A percentile compares a stretch with the other conserved stretches of the same genome.
Evolutionary conservation across 257 asterid species (phyloP).

Genomic region (Nicotiana paniculata): DNA sequence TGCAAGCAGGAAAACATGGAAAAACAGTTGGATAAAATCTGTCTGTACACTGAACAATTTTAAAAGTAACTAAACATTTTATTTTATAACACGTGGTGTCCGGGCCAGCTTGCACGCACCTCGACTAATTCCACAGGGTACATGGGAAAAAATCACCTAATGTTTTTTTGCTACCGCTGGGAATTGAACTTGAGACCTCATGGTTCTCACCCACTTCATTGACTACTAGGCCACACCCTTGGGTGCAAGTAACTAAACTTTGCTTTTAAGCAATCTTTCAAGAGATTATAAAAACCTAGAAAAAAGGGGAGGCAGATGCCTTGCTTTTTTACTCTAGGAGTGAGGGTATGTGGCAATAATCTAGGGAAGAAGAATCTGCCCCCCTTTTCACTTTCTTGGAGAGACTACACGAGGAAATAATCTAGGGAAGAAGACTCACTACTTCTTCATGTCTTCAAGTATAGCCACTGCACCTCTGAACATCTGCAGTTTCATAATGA

Average conservation of each 20-base stretch:
- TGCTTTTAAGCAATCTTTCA: background rate
- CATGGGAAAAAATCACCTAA: too few species aligned
- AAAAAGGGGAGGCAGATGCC: background rate
- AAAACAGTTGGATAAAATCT: background rate
- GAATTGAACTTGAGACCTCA: too few species aligned
- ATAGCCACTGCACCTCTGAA: constrained; percentile 81
- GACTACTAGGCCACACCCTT: too few species aligned
- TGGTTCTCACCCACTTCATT: too few species aligned
- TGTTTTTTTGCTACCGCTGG: too few species aligned
- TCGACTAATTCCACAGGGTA: too few species aligned
- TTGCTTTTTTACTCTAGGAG: background rate
- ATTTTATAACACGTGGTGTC: too few species aligned
- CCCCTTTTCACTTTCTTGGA: background rate
- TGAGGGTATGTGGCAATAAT: background rate
- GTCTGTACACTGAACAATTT: background rate
- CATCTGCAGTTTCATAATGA: constrained; percentile 51
- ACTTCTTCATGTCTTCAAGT: constrained; percentile 81
- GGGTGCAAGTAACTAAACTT: background rate
- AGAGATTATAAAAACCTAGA: background rate
- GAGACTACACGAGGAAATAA: constrained; percentile 1
- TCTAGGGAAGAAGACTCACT: constrained; percentile 35
- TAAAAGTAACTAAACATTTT: background rate
- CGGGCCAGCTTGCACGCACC: too few species aligned
- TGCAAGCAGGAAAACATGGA: background rate
- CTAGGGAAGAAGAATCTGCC: constrained; percentile 1